Base-by-base conservation (phyloP, 345 rosid species). In the Bruguiera parviflora region DNA sequence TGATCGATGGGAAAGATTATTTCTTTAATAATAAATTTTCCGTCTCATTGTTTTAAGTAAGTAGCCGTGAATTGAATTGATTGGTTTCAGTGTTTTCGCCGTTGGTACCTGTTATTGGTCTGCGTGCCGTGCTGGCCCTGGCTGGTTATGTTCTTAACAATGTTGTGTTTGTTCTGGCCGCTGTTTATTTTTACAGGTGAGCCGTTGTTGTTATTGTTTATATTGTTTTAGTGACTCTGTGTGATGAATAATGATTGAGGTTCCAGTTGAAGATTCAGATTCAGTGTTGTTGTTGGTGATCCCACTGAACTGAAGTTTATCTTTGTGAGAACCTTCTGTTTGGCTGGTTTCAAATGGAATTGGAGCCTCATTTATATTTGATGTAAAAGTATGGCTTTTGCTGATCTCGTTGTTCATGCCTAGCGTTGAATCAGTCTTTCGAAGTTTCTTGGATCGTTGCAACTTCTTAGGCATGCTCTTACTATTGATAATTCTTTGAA, bases 91-190 rank as follows among this genome's bases (percentile, higher is more conserved):
- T 87, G 62, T 81, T 95, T 51, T 88, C 86, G 24, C 97, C 99
- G 2, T 68, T 95, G 76, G 86, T 85, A 67, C 83, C 87, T 0
- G 53, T 88, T 57, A 77, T 95, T 64, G 99, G 97, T 63, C 65
- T 75, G 66, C 81, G 96, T 71, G 97, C 97, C 29, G 96, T 90
- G 6, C 78, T 92, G 86, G 96, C 78, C 21, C 69, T 95, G 71
- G 79, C 96, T 5, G 97, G 97, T 39, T 95, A 88, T 63, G 67
- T 83, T 53, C 73, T 95, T 53, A 80, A 80, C 75, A 92, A 92
- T 81, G 65, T 80, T 4, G 89, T 96, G 5, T 95, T 95, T 76
- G 64, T 81, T 63, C 53, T 75, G 6, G 78, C 84, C 11, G 82
- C 80, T 0, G 33, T 81, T 15, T 81, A 75, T 67, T 65, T 81